Evolutionary conservation across 176 grass and related monocot species (phyloP).

Genomic region (Avena atlantica): DNA sequence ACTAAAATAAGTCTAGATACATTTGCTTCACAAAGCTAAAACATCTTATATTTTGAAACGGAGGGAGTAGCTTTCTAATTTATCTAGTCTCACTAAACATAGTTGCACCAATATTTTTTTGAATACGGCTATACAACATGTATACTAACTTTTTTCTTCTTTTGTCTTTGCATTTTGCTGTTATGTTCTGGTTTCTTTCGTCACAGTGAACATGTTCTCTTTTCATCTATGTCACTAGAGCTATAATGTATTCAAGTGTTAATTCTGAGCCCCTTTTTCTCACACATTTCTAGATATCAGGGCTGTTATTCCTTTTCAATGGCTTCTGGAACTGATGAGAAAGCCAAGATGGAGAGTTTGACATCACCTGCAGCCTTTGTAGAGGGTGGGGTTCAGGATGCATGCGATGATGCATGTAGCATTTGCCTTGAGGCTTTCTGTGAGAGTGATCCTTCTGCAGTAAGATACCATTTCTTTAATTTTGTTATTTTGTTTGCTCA

Average conservation of each 20-base stretch:
- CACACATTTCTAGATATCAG: conserved; percentile 23
- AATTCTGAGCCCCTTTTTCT: background rate
- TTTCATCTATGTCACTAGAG: conserved; percentile 14
- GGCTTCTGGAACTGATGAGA: conserved; percentile 62
- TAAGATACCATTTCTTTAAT: conserved; percentile 46
- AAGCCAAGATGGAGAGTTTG: conserved; percentile 71
- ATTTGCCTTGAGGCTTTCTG: conserved; percentile 92
- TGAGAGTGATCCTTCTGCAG: conserved; percentile 80
- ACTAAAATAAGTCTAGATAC: too few species aligned
- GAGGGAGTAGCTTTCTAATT: background rate
- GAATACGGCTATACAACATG: background rate
- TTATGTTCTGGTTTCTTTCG: background rate
- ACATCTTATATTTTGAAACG: too few species aligned
- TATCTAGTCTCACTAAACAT: background rate
- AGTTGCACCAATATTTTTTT: background rate
- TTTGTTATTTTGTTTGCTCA: conserved; percentile 19
- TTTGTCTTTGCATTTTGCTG: background rate
- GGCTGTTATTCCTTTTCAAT: conserved; percentile 36
- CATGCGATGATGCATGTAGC: conserved; percentile 93
- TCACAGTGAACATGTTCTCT: background rate
- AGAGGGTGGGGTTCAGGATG: conserved; percentile 92
- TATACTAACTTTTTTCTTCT: background rate
- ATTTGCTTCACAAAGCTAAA: too few species aligned
- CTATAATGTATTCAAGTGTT: conserved; percentile 2
- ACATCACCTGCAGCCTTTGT: conserved; percentile 87